Base-by-base conservation (phyloP, 148 eudicot genomes). In the Vaccinium darrowii region DNA sequence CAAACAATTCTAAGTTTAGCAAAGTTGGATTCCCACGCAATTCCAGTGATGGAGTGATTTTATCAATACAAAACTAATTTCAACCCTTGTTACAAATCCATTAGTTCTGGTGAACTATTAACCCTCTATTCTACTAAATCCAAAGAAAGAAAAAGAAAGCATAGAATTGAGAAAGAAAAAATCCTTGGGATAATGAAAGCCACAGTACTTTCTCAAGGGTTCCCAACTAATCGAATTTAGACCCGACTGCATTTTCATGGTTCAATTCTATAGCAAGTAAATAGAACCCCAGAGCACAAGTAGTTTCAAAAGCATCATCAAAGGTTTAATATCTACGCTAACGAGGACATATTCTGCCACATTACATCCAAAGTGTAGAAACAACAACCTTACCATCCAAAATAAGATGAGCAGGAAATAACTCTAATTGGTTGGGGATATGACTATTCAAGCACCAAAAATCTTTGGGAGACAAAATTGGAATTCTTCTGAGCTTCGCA, bases 381-480 rank as follows among this genome's bases (percentile, higher is more conserved):
- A 15, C 19, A 10, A 52, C 33, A 75, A 58, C 27, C 83, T 84
- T 89, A 94, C 98, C 96, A 81, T 91, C 92, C 69, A 83, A 39
- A 50, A 94, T 92, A 78, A 82, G 30, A 80, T 85, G 62, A 73
- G 87, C 89, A 80, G 92, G 91, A 90, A 93, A 87, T 80, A 88
- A 56, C 85, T 93, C 80, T 86, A 87, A 50, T 79, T 81, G 86
- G 72, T 78, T 69, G 2, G 88, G 85, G 80, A 49, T 54, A 72
- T 76, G 81, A 87, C 84, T 83, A 87, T 90, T 90, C 73, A 54
- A 80, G 91, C 98, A 95, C 91, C 90, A 89, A 88, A 95, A 90
- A 87, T 95, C 98, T 87, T 86, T 87, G 15, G 98, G 98, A 77
- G 89, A 82, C 50, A 93, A 62, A 76, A 95, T 85, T 27, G 94